Base-by-base conservation (phyloP, 2,329 filamentous ascomycete genomes). In the Nemania diffusa region DNA sequence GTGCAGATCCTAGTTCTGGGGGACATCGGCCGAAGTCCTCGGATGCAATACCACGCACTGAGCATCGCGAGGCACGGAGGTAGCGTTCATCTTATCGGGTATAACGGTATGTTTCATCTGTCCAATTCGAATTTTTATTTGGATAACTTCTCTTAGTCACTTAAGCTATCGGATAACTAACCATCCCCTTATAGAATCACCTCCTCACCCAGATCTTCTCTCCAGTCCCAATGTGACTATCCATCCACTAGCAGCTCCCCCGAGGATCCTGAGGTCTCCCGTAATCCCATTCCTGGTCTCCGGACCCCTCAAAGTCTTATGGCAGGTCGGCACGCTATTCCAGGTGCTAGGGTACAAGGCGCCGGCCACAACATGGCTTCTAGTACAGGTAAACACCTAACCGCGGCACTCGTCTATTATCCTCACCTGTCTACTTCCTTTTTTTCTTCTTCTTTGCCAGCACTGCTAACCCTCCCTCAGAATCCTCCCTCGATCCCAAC, bases 11-110 rank as follows among this genome's bases (percentile, higher is more conserved):
- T 99, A 17, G 96, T 99, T 20, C 87, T 99, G 29, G 96, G 96
- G 51, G 96, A 99, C 77, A 94, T 99, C 78, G 96, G 96, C 44
- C 89, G 94, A 52, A 98, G 95, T 78, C 96, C 96, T 57, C 93
- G 96, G 64, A 99, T 99, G 95, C 94, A 98, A 77, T 98, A 99
- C 75, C 96, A 99, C 85, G 95, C 95, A 22, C 84, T 97, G 73
- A 98, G 95, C 78, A 90, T 98, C 75, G 93, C 93, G 46, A 92
- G 90, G 74, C 90, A 94, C 76, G 93, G 93, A 26, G 91, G 90
- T 6, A 85, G 86, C 37, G 95, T 97, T 22, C 90, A 95, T 77
- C 82, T 99, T 13, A 90, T 99, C 73, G 96, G 95, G 52, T 98
- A 97, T 78, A 85, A 91, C 77, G 93, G 93, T 94, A 78, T 69